These are phyloP conservation scores for Seiridium unicorne DNA, from an alignment of 2,329 filamentous ascomycete species.

Conservation along the genomic window DNA sequence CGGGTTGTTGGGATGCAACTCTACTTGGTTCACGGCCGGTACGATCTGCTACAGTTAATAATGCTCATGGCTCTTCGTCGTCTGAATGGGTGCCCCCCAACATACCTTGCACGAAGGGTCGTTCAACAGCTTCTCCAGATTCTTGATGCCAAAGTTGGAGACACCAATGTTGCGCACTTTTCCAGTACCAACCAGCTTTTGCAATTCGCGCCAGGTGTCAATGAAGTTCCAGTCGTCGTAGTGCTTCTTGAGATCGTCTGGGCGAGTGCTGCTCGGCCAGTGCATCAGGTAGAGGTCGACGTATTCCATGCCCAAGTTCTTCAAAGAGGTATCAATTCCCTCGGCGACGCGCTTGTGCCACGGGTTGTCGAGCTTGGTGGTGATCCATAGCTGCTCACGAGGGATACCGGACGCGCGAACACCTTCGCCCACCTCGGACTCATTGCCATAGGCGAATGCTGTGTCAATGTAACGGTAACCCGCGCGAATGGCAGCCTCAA, in stretches of 20 bases:
- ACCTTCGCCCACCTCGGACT: conserved; percentile 64
- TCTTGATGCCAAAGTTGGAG: conserved; percentile 80
- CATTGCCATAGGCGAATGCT: conserved; percentile 76
- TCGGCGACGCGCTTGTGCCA: conserved; percentile 70
- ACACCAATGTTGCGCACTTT: conserved; percentile 81
- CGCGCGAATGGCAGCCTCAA: conserved; percentile 63
- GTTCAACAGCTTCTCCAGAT: conserved; percentile 74
- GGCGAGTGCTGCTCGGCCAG: conserved; percentile 66
- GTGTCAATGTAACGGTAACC: conserved; percentile 79
- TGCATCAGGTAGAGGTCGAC: conserved; percentile 72
- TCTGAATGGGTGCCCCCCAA: neutral
- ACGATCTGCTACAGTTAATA: conserved; percentile 36
- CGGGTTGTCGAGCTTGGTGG: conserved; percentile 80
- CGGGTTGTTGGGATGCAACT: conserved; percentile 78
- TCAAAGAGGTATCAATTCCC: conserved; percentile 58
- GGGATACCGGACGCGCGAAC: conserved; percentile 64
- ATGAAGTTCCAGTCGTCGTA: conserved; percentile 78
- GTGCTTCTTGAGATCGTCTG: conserved; percentile 63
- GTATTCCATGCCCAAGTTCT: conserved; percentile 62
- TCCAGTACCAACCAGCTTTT: conserved; percentile 65
- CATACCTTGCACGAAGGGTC: conserved; percentile 61
- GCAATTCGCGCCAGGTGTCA: conserved; percentile 74
- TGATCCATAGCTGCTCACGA: conserved; percentile 68
- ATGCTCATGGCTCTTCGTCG: no score
- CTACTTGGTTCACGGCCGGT: conserved; percentile 77